These are phyloP conservation scores for Gracilariopsis chorda DNA, from an alignment of 23 red algal species.

Conservation along the genomic window DNA sequence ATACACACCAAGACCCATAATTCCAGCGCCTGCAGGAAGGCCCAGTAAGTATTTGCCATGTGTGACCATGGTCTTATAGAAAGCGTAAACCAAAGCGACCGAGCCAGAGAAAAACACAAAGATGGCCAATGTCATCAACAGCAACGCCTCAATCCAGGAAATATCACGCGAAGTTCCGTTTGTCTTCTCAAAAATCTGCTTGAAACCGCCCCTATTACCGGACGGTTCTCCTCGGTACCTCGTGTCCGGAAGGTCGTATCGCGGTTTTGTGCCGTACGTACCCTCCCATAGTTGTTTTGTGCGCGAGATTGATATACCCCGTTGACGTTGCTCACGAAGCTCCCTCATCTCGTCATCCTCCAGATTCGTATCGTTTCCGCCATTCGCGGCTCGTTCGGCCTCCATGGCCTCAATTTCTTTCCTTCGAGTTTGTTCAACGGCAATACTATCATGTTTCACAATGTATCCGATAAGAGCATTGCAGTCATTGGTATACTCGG, in stretches of 20 bases:
- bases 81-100: neutral
- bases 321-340: slow-evolving; percentile 29
- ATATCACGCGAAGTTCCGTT: slow-evolving; percentile 53
- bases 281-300: slow-evolving; percentile 59
- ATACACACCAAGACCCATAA: slow-evolving; percentile 37
- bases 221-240: slow-evolving; percentile 60
- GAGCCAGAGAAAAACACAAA: slow-evolving; percentile 35
- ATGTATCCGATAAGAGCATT: slow-evolving; percentile 30
- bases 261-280: slow-evolving; percentile 44
- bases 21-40: slow-evolving; percentile 7
- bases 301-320: slow-evolving; percentile 25
- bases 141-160: slow-evolving; percentile 46
- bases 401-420: slow-evolving; percentile 38
- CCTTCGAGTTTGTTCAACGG: slow-evolving; percentile 37
- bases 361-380: neutral
- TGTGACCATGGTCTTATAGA: slow-evolving; percentile 49
- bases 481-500: slow-evolving; percentile 59
- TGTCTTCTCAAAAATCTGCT: slow-evolving; percentile 44
- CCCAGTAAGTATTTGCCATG: slow-evolving; percentile 64
- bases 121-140: slow-evolving; percentile 39
- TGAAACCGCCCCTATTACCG: slow-evolving; percentile 63
- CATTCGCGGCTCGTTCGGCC: neutral
- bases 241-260: slow-evolving; percentile 69
- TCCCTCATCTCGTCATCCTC: slow-evolving; percentile 50
- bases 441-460: slow-evolving; percentile 57